Evolutionary conservation across 352 stramenopile genomes (phyloP).

Genomic region (Phytophthora sojae): DNA sequence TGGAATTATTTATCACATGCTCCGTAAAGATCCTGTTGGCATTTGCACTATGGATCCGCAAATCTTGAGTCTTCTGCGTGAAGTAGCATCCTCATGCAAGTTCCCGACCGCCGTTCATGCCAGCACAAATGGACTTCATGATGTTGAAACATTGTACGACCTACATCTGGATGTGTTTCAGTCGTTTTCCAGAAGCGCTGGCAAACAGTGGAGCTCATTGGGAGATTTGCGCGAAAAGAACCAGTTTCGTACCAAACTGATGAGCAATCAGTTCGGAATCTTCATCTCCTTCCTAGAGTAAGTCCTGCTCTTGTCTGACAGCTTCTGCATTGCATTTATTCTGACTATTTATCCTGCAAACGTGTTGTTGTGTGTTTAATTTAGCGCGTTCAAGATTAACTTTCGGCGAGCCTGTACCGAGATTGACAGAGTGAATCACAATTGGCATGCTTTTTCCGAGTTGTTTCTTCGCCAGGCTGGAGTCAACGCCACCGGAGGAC

Average conservation of each 20-base stretch:
- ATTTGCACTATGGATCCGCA: conserved; percentile 63
- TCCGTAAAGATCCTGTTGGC: conserved; percentile 47
- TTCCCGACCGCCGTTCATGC: conserved; percentile 45
- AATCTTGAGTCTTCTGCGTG: conserved; percentile 54
- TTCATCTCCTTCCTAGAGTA: conserved; percentile 78
- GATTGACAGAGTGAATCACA: conserved; percentile 56
- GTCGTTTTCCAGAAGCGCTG: conserved; percentile 60
- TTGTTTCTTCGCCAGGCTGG: conserved; percentile 54
- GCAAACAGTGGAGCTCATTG: conserved; percentile 50
- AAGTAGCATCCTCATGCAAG: conserved; percentile 47
- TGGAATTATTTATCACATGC: conserved; percentile 63
- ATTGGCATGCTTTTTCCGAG: conserved; percentile 64
- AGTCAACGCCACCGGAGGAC: conserved; percentile 21
- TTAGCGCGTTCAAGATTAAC: conserved; percentile 79
- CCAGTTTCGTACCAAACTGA: conserved; percentile 61
- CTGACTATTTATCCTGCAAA: neutral
- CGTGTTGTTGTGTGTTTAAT: conserved; percentile 4
- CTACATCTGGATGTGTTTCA: conserved; percentile 79
- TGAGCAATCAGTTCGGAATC: conserved; percentile 60
- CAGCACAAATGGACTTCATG: conserved; percentile 24
- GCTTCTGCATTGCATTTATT: conserved; percentile 3
- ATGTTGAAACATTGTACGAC: conserved; percentile 49
- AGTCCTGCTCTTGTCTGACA: conserved; percentile 15
- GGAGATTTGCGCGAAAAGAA: conserved; percentile 33
- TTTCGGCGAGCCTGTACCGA: conserved; percentile 57